Evolutionary conservation across 163 green algal genomes (phyloP).

Genomic region (Scenedesmus sp.): DNA sequence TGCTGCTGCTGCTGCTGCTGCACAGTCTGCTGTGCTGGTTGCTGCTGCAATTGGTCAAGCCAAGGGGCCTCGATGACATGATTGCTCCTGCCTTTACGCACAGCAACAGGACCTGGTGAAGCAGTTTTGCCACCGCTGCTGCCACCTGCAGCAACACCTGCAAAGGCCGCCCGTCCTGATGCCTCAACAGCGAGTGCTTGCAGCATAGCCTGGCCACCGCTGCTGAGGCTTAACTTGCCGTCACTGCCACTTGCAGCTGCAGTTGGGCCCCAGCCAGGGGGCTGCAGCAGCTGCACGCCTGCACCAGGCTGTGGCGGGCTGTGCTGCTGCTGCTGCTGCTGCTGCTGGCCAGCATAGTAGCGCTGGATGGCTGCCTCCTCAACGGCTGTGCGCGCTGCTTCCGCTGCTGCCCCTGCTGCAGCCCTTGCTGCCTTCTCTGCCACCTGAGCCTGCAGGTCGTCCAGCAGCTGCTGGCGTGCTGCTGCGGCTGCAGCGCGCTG

Average conservation of each 20-base stretch:
- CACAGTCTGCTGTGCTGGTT: slow-evolving; percentile 2
- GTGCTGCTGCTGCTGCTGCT: slow-evolving; percentile 33
- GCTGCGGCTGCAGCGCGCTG: slow-evolving; percentile 58
- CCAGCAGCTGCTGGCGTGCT: slow-evolving; percentile 59
- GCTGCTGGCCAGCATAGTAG: slow-evolving; percentile 33
- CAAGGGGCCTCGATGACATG: slow-evolving; percentile 41
- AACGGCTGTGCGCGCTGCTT: slow-evolving; percentile 12
- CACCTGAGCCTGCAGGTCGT: slow-evolving; percentile 65
- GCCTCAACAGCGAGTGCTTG: background rate
- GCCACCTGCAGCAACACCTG: background rate
- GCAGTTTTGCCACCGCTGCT: background rate
- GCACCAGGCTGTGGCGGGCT: background rate
- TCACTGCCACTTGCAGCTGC: background rate
- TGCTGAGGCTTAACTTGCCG: background rate
- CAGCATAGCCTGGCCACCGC: background rate
- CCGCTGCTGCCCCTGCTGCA: slow-evolving; percentile 26
- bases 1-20: slow-evolving; percentile 34
- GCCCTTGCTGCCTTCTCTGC: slow-evolving; percentile 35
- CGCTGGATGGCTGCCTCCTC: slow-evolving; percentile 24
- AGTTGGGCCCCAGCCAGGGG: background rate
- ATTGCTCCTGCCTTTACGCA: slow-evolving; percentile 12
- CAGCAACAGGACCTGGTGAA: background rate
- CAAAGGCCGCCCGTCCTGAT: background rate
- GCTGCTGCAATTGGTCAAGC: slow-evolving; percentile 41
- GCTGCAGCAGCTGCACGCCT: background rate